Conservation (phyloP, 345 rosid species). For the Linum lewisii region DNA sequence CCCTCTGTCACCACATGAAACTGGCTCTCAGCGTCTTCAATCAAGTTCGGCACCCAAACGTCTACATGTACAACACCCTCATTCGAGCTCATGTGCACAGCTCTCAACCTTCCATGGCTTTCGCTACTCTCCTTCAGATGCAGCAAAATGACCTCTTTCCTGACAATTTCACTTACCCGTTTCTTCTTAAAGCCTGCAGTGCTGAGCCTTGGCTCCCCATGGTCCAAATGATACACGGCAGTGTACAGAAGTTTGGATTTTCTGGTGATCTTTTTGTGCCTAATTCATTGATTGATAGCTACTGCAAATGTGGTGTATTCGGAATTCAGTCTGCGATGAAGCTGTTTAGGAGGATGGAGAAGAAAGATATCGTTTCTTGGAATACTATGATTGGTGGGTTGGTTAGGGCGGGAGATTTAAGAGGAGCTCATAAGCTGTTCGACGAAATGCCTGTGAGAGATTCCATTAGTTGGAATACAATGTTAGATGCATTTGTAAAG, state of each 20-base stretch:
- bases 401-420: slow-evolving; percentile 42
- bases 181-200: slow-evolving; percentile 63
- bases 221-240: slow-evolving; percentile 66
- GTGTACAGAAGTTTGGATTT: slow-evolving; percentile 59
- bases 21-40: slow-evolving; percentile 55
- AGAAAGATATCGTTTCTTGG: slow-evolving; percentile 71
- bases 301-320: slow-evolving; percentile 51
- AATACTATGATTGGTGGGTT: slow-evolving; percentile 67
- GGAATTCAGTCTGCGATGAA: slow-evolving; percentile 59
- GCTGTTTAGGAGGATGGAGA: slow-evolving; percentile 43
- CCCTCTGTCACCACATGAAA: slow-evolving; percentile 47
- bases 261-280: slow-evolving; percentile 68
- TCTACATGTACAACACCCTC: slow-evolving; percentile 53
- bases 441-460: slow-evolving; percentile 72
- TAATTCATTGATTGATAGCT: slow-evolving; percentile 72
- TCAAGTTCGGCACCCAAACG: slow-evolving; percentile 42
- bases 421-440: slow-evolving; percentile 50
- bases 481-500: slow-evolving; percentile 73
- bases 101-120: slow-evolving; percentile 42
- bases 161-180: slow-evolving; percentile 78
- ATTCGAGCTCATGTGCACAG: slow-evolving; percentile 57
- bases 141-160: slow-evolving; percentile 40
- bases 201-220: slow-evolving; percentile 37
- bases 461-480: slow-evolving; percentile 69
- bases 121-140: slow-evolving; percentile 55